Conservation (phyloP, 169 alveolate species). For the Cryptosporidium sp. region DNA sequence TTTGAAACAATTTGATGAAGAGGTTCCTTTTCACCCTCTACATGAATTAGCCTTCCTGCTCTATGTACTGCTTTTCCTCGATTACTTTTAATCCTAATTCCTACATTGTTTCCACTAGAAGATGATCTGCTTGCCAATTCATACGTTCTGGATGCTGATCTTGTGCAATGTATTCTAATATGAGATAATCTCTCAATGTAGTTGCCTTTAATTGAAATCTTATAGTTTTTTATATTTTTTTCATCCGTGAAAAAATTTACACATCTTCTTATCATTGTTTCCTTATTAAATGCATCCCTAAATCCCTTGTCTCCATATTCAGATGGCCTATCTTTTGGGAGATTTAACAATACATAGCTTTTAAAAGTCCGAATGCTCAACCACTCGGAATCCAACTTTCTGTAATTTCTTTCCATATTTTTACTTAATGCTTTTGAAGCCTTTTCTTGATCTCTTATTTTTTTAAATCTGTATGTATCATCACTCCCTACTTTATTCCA, state of each 20-base stretch:
- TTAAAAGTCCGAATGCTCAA: neutral
- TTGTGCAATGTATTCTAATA: constrained; percentile 36
- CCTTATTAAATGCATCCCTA: constrained; percentile 46
- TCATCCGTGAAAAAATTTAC: constrained; percentile 38
- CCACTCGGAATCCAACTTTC: constrained; percentile 52
- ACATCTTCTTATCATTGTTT: constrained; percentile 67
- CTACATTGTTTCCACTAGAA: neutral
- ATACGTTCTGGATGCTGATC: constrained; percentile 34
- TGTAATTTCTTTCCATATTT: constrained; percentile 15
- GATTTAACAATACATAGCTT: constrained; percentile 22
- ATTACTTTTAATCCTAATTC: neutral
- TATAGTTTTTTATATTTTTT: neutral
- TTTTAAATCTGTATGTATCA: neutral
- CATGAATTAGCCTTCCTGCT: constrained; percentile 50
- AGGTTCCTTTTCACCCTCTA: constrained; percentile 47
- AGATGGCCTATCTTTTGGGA: constrained; percentile 32
- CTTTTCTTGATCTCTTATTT: neutral
- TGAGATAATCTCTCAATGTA: constrained; percentile 30
- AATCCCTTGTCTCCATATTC: constrained; percentile 50
- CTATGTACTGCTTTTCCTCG: constrained; percentile 43
- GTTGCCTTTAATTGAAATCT: constrained; percentile 55
- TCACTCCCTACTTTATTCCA: constrained; percentile 20
- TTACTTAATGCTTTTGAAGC: neutral
- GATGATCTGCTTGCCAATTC: neutral
- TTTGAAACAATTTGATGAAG: constrained; percentile 35